Percentiles rank a stretch among this genome's conserved stretches.
These are phyloP conservation scores for Crithidia thermophila DNA, from an alignment of 208 protist species.

Conservation along the genomic window DNA sequence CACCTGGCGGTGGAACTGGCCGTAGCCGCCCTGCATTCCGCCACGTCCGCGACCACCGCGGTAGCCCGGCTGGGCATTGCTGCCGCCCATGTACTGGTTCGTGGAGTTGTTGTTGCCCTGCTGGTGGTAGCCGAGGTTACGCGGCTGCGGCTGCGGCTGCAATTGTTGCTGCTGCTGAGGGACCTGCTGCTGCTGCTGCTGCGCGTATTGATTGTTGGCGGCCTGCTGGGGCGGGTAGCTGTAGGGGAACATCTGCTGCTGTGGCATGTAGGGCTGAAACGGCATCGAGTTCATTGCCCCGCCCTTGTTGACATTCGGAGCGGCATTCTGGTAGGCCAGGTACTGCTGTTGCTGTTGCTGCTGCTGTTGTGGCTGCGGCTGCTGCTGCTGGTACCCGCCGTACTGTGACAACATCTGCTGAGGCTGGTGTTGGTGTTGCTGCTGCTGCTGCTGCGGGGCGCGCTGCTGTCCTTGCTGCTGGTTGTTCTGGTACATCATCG, in stretches of 20 bases:
- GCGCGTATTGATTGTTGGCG: constrained; percentile 6
- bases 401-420: constrained; percentile 23
- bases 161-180: constrained; percentile 15
- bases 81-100: constrained; percentile 22
- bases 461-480: constrained; percentile 16
- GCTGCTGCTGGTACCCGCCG: constrained; percentile 19
- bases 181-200: constrained; percentile 18
- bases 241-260: constrained; percentile 38
- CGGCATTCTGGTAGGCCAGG: constrained; percentile 22
- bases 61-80: constrained; percentile 6
- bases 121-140: constrained; percentile 22
- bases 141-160: constrained; percentile 13
- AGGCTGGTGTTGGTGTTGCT: constrained; percentile 10
- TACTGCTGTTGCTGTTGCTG: constrained; percentile 25
- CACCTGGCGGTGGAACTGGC: constrained; percentile 36
- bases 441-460: not conserved
- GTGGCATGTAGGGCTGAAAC: constrained; percentile 24
- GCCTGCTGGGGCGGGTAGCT: constrained; percentile 26
- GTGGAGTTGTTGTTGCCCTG: constrained; percentile 34
- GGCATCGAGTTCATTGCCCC: constrained; percentile 20
- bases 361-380: constrained; percentile 9
- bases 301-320: constrained; percentile 15
- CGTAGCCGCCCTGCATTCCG: constrained; percentile 24
- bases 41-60: constrained; percentile 20
- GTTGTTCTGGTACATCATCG: constrained; percentile 38